Percentiles rank a stretch among this genome's conserved stretches.
Conservation (phyloP, 2,329 filamentous ascomycete genomes). For the Fusarium caatingaense region DNA sequence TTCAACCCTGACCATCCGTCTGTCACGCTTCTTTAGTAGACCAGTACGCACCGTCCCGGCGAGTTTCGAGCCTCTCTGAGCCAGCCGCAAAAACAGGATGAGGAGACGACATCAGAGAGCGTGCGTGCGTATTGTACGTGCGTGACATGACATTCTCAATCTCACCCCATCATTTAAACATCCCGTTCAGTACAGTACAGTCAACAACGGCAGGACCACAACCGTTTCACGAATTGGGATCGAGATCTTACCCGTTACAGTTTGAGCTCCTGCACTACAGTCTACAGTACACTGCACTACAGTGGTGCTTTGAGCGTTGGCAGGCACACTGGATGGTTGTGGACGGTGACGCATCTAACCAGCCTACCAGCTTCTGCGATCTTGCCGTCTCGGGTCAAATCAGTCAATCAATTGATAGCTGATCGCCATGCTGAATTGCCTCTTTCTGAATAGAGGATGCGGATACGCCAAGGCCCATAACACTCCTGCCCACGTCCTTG, state of each 20-base stretch:
- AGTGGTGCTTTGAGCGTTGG: constrained; percentile 16
- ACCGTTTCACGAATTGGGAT: constrained; percentile 43
- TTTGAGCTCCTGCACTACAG: constrained; percentile 24
- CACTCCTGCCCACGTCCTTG: constrained; percentile 29
- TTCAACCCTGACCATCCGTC: constrained; percentile 31
- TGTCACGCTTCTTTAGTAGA: constrained; percentile 31
- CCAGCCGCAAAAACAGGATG: constrained; percentile 15
- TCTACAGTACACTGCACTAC: constrained; percentile 8
- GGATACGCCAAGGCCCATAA: constrained; percentile 32
- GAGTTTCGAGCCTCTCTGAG: constrained; percentile 27
- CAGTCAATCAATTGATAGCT: constrained; percentile 36
- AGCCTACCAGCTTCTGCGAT: constrained; percentile 21
- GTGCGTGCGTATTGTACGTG: not conserved
- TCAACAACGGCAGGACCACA: constrained; percentile 6
- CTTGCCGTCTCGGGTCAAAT: constrained; percentile 28
- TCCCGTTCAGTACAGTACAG: not conserved
- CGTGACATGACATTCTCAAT: constrained; percentile 29
- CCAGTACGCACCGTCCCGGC: constrained; percentile 31
- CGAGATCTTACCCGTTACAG: constrained; percentile 44
- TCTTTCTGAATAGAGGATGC: constrained; percentile 30
- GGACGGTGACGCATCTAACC: constrained; percentile 23
- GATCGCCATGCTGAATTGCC: constrained; percentile 32
- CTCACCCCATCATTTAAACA: constrained; percentile 28
- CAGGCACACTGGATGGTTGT: constrained; percentile 8
- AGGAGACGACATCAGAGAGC: constrained; percentile 28